Base-by-base conservation (phyloP, 2,329 filamentous ascomycete species). In the Didymella exigua region DNA sequence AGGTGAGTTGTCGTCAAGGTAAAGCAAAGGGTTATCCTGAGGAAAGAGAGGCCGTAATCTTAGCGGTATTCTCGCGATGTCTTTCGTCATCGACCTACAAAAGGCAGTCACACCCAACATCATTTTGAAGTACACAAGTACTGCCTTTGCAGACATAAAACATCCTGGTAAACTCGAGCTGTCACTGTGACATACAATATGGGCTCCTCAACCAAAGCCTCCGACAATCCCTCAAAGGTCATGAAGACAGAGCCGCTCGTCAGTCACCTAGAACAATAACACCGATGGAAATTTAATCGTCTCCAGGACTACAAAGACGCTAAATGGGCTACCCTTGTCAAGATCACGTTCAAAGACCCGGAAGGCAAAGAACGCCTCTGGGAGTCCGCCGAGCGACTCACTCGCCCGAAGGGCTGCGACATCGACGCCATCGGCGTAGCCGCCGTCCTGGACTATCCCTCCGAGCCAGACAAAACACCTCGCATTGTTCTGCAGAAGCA, bases 401-500 rank as follows among this genome's bases (percentile, higher is more conserved):
- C 88, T 0, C 83, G 88, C 3, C 87, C 88, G 11, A 77, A 79
- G 50, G 79, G 75, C 59, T 80, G 80, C 53, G 83, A 84, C 29
- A 86, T 91, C 48, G 89, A 92, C 65, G 88, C 86, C 47, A 88
- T 91, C 13, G 88, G 88, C 56, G 89, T 92, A 53, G 80, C 90
- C 14, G 89, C 88, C 36, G 84, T 91, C 59, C 77, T 92, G 1
- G 65, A 72, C 49, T 63, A 74, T 37, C 68, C 72, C 5, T 59
- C 65, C 7, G 65, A 69, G 18, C 67, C 71, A 8, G 41, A 69
- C 24, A 61, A 65, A 6, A 58, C 63, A 5, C 74, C 74, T n/a
- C 63, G 61, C 2, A 74, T 77, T 23, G 57, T 77, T 2, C 63
- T 77, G 4, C 75, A 77, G 57, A 76, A 76, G 62, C 83, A 88